These are phyloP conservation scores for Ogataea henricii DNA, from an alignment of 805 yeast genomes.

Conservation along the genomic window DNA sequence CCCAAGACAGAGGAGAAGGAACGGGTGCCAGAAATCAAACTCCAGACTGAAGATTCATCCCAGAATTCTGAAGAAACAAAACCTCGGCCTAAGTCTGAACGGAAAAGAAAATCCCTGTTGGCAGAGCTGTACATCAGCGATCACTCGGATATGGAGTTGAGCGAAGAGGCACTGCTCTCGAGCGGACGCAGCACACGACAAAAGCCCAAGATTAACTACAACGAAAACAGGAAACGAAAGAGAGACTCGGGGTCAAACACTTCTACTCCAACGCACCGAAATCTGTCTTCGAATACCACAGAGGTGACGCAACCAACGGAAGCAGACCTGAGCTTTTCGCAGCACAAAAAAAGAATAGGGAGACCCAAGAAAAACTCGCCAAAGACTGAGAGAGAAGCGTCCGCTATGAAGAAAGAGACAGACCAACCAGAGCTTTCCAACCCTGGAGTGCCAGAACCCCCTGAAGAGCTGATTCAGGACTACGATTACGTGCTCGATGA, in stretches of 20 bases:
- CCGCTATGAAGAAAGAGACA: neutral
- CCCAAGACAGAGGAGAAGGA: neutral
- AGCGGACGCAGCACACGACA: constrained; percentile 22
- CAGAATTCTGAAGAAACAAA: neutral
- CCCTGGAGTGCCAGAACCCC: neutral
- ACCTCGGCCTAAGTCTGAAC: constrained; percentile 5
- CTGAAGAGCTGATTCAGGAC: neutral
- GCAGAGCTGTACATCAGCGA: constrained; percentile 29
- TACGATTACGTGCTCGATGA: constrained; percentile 11
- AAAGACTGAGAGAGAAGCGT: neutral
- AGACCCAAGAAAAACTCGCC: neutral
- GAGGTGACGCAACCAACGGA: neutral
- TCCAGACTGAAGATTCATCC: neutral
- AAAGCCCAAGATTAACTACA: constrained; percentile 27
- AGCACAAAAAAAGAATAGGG: neutral
- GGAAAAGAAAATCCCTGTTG: constrained; percentile 20
- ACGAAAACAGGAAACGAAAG: constrained; percentile 24
- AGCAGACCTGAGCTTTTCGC: neutral
- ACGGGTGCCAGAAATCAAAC: neutral
- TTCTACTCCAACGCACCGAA: neutral
- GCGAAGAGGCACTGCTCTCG: constrained; percentile 19
- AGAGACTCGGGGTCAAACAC: constrained; percentile 2
- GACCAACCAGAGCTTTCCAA: neutral
- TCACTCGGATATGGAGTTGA: constrained; percentile 25
- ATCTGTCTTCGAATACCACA: neutral